Conservation (phyloP, 2,329 filamentous ascomycete genomes). For the Pseudocercospora musae region DNA sequence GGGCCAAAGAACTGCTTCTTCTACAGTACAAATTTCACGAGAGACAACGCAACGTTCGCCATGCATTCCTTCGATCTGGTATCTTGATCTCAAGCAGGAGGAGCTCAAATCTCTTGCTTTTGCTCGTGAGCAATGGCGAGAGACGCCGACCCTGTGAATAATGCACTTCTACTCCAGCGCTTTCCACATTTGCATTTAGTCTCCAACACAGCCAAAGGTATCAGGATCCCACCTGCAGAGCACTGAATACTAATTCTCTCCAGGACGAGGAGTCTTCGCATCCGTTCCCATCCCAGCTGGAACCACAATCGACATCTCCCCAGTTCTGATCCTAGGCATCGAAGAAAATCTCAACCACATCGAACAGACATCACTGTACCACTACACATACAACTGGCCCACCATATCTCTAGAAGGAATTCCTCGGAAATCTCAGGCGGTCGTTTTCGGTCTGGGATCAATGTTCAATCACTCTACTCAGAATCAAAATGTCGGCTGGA, state of each 20-base stretch:
- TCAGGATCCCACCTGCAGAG: background rate
- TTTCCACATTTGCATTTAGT: slow-evolving; percentile 44
- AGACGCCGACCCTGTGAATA: background rate
- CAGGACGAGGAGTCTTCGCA: slow-evolving; percentile 55
- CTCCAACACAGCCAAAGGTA: slow-evolving; percentile 53
- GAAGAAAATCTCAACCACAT: slow-evolving; percentile 50
- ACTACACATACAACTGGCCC: slow-evolving; percentile 58
- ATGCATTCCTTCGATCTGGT: background rate
- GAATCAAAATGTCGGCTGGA: slow-evolving; percentile 56
- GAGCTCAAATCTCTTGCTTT: too few relatives aligned
- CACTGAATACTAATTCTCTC: background rate
- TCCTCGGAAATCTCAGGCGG: slow-evolving; percentile 45
- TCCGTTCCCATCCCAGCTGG: slow-evolving; percentile 44
- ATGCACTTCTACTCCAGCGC: slow-evolving; percentile 37
- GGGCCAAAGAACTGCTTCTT: background rate
- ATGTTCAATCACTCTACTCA: slow-evolving; percentile 57
- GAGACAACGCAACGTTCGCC: background rate
- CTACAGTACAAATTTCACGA: background rate
- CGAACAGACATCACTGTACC: slow-evolving; percentile 50
- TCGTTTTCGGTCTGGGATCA: slow-evolving; percentile 54
- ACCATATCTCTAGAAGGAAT: slow-evolving; percentile 7
- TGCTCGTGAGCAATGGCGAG: slow-evolving; percentile 4
- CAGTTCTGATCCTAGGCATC: slow-evolving; percentile 50
- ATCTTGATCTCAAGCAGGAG: background rate
- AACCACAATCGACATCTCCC: slow-evolving; percentile 52